phyloP scores from a whole-genome alignment of 768 basidiomycete species.

The Sistotremastrum suecicum region DNA sequence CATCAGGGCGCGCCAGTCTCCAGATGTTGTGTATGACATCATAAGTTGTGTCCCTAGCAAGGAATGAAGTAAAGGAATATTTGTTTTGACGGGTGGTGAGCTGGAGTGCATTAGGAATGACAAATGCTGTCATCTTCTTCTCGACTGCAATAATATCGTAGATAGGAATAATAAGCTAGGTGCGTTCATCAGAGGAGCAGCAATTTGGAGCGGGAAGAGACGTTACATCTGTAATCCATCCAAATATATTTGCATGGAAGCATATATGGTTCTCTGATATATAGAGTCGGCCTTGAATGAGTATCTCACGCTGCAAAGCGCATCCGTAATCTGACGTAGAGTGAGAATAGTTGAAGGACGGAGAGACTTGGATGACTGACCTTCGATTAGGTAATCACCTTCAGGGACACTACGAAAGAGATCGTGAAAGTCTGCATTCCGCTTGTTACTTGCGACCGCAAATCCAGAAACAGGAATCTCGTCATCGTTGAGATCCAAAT shows the following conservation, averaged over 20 bases:
- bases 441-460: slow-evolving; percentile 87
- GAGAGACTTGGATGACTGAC: slow-evolving; percentile 28
- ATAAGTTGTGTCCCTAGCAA: slow-evolving; percentile 89
- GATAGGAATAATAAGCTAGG: slow-evolving; percentile 75
- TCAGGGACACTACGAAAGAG: slow-evolving; percentile 81
- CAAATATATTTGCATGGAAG: slow-evolving; percentile 98
- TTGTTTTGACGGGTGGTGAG: slow-evolving; percentile 71
- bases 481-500: slow-evolving; percentile 37
- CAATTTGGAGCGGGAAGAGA: neutral
- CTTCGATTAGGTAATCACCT: slow-evolving; percentile 96
- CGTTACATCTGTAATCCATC: slow-evolving; percentile 94
- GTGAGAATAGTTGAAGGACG: slow-evolving; percentile 1
- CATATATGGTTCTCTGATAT: slow-evolving; percentile 99
- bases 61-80: slow-evolving; percentile 93
- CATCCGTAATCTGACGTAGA: slow-evolving; percentile 79
- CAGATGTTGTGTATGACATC: slow-evolving; percentile 96
- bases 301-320: slow-evolving; percentile 88
- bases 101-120: slow-evolving; percentile 93
- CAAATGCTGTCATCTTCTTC: slow-evolving; percentile 95
- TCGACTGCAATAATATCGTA: slow-evolving; percentile 77
- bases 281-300: slow-evolving; percentile 91
- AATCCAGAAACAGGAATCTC: slow-evolving; percentile 93
- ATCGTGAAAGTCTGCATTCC: slow-evolving; percentile 94
- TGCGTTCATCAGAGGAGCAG: slow-evolving; percentile 8
- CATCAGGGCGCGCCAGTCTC: slow-evolving; percentile 77